Evolutionary conservation across 2,329 filamentous ascomycete genomes (phyloP), one percentile per base, ranked within the genome.

Genomic region (Hortaea sp.): DNA sequence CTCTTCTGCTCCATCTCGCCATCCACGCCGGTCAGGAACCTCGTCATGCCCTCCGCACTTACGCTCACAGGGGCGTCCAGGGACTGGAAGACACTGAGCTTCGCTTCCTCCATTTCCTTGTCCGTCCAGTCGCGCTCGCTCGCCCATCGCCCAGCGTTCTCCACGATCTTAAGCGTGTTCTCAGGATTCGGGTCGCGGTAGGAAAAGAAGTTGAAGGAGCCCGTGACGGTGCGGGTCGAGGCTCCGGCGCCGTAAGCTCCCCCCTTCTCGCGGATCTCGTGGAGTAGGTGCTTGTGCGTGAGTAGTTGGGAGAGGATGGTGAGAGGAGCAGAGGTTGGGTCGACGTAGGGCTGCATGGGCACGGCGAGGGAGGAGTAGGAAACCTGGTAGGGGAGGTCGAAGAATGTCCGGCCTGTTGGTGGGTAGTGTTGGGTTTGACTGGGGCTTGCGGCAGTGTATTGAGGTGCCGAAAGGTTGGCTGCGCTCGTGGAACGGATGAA

Each of bases 181-280:
- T 83, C 74, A 0, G 92, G 90, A 63, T 97, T 95, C 2, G 92
- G 92, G 63, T 98, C 92, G 43, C 92, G 85, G 74, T 98, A 98
- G 39, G 86, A 90, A 69, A 94, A 95, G 70, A 95, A 94, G 11
- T 88, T 88, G 57, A 98, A 97, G 1, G 94, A 66, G 27, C 89
- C 90, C 55, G 87, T 84, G 6, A 95, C 70, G 0, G 84, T 79
- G 27, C 82, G 81, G 39, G 85, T 83, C 63, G 88, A 90, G 1
- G 92, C 90, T 10, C 89, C 88, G 20, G 88, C 92, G 39, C 92
- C 92, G 57, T 98, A 98, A 0, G 92, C 92, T 34, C 92, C 92
- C 30, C 92, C 92, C 68, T 97, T 97, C 63, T 98, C 92, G 46
- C 92, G 85, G 54, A 98, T 95, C 66, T 97, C 92, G 56, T 94